Evolutionary conservation across 116 monocot genomes (phyloP), one percentile per base, ranked within the genome.

Genomic region (Thalassia testudinum): DNA sequence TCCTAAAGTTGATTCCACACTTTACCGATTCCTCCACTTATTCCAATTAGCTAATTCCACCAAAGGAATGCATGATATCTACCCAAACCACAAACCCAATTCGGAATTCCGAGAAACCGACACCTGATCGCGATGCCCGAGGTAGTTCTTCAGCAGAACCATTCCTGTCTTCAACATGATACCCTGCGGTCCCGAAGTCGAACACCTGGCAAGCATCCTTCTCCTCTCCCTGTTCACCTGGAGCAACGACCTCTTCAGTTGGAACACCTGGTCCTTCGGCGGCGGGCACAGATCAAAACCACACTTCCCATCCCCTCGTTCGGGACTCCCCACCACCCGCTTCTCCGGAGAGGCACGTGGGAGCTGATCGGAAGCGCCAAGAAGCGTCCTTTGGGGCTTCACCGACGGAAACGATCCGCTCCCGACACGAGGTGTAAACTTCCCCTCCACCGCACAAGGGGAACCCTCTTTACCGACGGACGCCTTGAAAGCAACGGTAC

Each of bases 101-200:
- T 17, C 12, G 47, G 17, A 47, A 40, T 21, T 38, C n/a, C 18
- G 13, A 18, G 2, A 23, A 40, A 42, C 12, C 12, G 26, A 21
- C 28, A 70, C 83, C 78, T 83, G 78, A 69, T 71, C 69, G n/a
- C 62, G 1, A 21, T 53, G 60, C 20, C 38, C 13, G 15, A 78
- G 29, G 57, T 61, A 72, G 0, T 57, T 63, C 50, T 83, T 78
- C 23, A 83, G 50, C 16, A 83, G 62, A 30, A 83, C 42, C 78
- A 83, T 78, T 38, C 83, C 83, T 58, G 65, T 34, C 42, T 59
- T 53, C 65, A 83, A 42, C 49, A 65, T 53, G 45, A 50, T 24
- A 25, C 24, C 19, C 47, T 47, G 58, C 62, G 52, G 40, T 26
- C 0, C 49, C 20, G 21, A 11, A 24, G 64, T 56, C 1, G 25